Conservation (phyloP, 331 rosid genomes). For the Malus hybrid region DNA sequence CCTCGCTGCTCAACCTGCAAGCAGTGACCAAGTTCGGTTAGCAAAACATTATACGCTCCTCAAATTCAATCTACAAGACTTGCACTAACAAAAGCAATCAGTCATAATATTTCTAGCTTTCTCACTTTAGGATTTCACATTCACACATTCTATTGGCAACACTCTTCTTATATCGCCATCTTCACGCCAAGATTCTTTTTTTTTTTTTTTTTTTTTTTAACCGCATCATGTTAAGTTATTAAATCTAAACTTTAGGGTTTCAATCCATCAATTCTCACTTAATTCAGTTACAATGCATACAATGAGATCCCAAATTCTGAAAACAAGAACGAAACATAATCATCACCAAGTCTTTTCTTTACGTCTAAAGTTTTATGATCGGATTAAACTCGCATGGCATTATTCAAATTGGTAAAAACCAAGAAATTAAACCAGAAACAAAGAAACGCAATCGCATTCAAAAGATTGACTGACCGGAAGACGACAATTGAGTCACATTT, state of each 20-base stretch:
- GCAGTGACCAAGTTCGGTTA: too few species aligned
- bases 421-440: not conserved
- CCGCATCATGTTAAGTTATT: too few species aligned
- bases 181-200: too few species aligned
- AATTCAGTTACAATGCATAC: not conserved
- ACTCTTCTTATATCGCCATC: too few species aligned
- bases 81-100: too few species aligned
- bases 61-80: too few species aligned
- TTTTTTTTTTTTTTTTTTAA: too few species aligned
- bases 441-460: not conserved
- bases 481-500: not conserved
- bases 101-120: not conserved
- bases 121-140: too few species aligned
- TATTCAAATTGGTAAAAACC: not conserved
- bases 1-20: too few species aligned
- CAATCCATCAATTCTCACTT: not conserved
- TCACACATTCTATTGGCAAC: too few species aligned
- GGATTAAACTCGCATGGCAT: not conserved
- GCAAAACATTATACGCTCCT: too few species aligned
- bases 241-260: too few species aligned
- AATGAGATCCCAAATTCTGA: not conserved
- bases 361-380: not conserved
- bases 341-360: not conserved
- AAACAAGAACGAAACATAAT: not conserved
- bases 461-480: constrained; percentile 25